A percentile compares a stretch with the other conserved stretches of the same genome.
phyloP scores from a whole-genome alignment of 495 filamentous ascomycete genomes.

The Hypoxylon lenormandii region DNA sequence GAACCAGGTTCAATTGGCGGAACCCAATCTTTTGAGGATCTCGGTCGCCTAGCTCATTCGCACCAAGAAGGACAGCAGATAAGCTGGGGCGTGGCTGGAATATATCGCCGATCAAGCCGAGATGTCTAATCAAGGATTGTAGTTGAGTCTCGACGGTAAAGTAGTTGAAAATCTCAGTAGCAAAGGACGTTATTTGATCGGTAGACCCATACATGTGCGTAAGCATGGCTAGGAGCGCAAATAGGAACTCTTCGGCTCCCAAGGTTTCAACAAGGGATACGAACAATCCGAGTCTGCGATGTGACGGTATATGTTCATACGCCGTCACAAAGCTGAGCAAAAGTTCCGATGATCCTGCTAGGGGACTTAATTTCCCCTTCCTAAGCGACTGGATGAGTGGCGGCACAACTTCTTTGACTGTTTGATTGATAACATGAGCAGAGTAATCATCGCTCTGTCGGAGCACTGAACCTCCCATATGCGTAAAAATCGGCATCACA shows the following conservation, averaged over 20 bases:
- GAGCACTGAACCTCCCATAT: slow-evolving; percentile 89
- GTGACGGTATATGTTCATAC: slow-evolving; percentile 91
- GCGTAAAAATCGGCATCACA: slow-evolving; percentile 98
- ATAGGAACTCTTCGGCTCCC: slow-evolving; percentile 83
- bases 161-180: slow-evolving; percentile 64
- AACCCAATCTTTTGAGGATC: slow-evolving; percentile 70
- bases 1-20: slow-evolving; percentile 71
- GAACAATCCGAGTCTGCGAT: slow-evolving; percentile 83
- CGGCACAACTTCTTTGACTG: slow-evolving; percentile 88
- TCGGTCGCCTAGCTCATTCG: slow-evolving; percentile 70
- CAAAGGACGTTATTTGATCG: slow-evolving; percentile 64
- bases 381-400: slow-evolving; percentile 87
- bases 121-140: slow-evolving; percentile 74
- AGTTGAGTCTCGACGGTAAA: slow-evolving; percentile 76
- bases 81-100: slow-evolving; percentile 75
- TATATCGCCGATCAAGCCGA: slow-evolving; percentile 77
- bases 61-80: slow-evolving; percentile 74
- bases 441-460: slow-evolving; percentile 95
- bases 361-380: slow-evolving; percentile 77
- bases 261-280: slow-evolving; percentile 81
- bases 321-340: slow-evolving; percentile 91
- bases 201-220: slow-evolving; percentile 73
- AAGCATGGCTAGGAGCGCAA: slow-evolving; percentile 76
- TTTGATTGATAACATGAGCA: slow-evolving; percentile 88
- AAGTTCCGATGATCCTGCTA: slow-evolving; percentile 84